Percentiles rank a stretch among this genome's conserved stretches.
These are phyloP conservation scores for Linanthus parryae DNA, from an alignment of 148 eudicot genomes.

Conservation along the genomic window DNA sequence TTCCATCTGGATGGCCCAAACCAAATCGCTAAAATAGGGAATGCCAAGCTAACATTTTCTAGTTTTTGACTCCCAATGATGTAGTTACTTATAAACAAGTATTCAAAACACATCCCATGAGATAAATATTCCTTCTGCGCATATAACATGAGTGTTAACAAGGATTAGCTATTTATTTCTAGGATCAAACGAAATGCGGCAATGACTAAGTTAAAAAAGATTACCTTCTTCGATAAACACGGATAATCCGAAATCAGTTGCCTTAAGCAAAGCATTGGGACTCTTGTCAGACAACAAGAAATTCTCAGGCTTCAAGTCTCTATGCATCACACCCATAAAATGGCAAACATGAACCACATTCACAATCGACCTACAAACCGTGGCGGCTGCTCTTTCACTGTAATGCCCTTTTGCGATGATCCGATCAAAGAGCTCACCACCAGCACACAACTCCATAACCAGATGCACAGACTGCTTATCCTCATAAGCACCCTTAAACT, in stretches of 20 bases:
- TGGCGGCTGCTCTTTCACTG: conserved; percentile 2
- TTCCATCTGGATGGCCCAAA: too few species aligned
- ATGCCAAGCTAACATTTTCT: too few species aligned
- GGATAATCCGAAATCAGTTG: conserved; percentile 2
- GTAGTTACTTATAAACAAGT: too few species aligned
- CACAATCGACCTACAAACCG: not conserved
- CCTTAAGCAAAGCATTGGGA: not conserved
- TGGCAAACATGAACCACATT: not conserved
- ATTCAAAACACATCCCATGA: too few species aligned
- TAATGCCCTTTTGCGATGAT: conserved; percentile 1
- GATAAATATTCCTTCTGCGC: too few species aligned
- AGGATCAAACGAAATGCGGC: conserved; percentile 35
- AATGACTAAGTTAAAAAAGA: conserved; percentile 65
- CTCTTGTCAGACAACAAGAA: not conserved
- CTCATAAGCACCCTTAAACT: conserved; percentile 5
- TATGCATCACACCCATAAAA: conserved; percentile 5
- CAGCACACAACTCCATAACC: conserved; percentile 5
- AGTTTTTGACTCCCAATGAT: too few species aligned
- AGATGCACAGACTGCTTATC: not conserved
- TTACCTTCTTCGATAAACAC: conserved; percentile 4
- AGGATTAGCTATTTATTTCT: conserved; percentile 25
- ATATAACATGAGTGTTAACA: not conserved
- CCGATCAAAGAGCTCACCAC: conserved; percentile 5
- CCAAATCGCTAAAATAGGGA: too few species aligned
- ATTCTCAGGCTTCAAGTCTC: conserved; percentile 10